Percentiles rank a stretch among this genome's conserved stretches.
Evolutionary conservation across 139 green algal species (phyloP).

Genomic region (Yamagishiella unicocca): DNA sequence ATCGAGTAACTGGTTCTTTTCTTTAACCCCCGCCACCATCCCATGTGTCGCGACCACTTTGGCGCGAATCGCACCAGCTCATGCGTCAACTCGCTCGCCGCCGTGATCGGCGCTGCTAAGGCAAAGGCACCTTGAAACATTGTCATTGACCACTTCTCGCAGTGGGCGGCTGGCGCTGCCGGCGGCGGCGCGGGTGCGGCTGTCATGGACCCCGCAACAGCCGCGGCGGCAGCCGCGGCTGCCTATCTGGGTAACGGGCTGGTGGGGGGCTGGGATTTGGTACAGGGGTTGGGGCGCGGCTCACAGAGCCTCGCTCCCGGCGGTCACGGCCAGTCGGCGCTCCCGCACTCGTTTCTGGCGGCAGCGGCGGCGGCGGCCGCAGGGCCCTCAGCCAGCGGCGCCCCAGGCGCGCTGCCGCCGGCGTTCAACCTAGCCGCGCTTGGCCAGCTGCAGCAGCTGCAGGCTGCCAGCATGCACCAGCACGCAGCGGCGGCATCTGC

Average conservation of each 20-base stretch:
- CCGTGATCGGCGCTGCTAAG: too few species aligned
- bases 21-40: too few species aligned
- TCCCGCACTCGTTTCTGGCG: slow-evolving; percentile 1
- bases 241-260: slow-evolving; percentile 24
- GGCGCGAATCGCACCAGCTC: too few species aligned
- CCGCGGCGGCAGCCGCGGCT: slow-evolving; percentile 13
- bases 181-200: not conserved
- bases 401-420: not conserved
- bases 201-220: slow-evolving; percentile 6
- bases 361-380: slow-evolving; percentile 8
- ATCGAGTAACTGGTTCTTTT: too few species aligned
- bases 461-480: slow-evolving; percentile 11
- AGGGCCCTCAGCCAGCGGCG: not conserved
- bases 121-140: too few species aligned
- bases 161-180: slow-evolving; percentile 1
- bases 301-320: not conserved
- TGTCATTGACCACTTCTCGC: not conserved
- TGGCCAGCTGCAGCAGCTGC: not conserved
- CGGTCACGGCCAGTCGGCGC: not conserved
- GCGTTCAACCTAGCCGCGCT: not conserved
- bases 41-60: too few species aligned
- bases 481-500: not conserved
- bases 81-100: too few species aligned
- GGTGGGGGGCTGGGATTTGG: slow-evolving; percentile 1
- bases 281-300: not conserved